A percentile compares a stretch with the other conserved stretches of the same genome.
Conservation (phyloP, 352 stramenopile species). For the Pythium aquatile region DNA sequence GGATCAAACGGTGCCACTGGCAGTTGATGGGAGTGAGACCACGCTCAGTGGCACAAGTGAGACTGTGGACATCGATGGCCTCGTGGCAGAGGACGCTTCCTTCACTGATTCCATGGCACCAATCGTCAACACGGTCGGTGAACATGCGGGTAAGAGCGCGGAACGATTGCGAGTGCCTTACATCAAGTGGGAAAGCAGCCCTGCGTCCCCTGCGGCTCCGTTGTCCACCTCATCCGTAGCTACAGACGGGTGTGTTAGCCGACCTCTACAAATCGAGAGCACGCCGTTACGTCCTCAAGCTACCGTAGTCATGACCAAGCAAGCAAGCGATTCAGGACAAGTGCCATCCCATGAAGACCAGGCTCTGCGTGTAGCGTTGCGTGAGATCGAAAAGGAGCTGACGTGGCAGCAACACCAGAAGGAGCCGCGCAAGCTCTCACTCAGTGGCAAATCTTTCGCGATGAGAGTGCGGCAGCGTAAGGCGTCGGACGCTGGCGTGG, state of each 20-base stretch:
- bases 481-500: neutral
- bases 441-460: conserved; percentile 21
- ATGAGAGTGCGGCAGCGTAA: conserved; percentile 13
- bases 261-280: conserved; percentile 17
- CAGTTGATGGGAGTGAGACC: no score
- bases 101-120: neutral
- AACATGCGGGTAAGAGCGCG: neutral
- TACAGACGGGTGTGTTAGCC: neutral
- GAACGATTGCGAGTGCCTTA: conserved; percentile 5
- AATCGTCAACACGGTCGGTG: neutral
- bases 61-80: neutral
- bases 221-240: neutral
- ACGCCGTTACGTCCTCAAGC: conserved; percentile 2
- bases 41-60: neutral
- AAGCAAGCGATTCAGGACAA: neutral
- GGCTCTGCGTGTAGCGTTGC: neutral
- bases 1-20: neutral
- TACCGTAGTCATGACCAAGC: neutral
- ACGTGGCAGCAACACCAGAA: neutral
- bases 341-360: neutral
- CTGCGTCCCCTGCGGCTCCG: neutral
- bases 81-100: neutral
- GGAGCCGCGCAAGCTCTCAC: neutral
- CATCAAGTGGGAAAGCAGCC: conserved; percentile 23
- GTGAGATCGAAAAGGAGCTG: conserved; percentile 12